phyloP scores from a whole-genome alignment of 75 land plant genomes.

The Gnetum montanum region DNA sequence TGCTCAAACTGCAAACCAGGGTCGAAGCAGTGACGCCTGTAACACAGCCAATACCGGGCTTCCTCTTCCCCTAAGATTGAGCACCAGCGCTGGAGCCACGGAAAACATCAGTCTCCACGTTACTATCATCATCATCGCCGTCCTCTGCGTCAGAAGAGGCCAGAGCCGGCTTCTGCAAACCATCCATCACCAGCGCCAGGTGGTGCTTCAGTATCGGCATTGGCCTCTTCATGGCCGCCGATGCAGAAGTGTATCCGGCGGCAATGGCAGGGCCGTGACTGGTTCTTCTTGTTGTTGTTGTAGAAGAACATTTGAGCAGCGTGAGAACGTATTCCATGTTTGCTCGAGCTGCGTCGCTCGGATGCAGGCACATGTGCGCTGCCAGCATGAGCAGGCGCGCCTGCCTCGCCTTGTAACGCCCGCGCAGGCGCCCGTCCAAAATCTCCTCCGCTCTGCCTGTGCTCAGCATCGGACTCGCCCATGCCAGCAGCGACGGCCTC shows the following conservation, averaged over 20 bases:
- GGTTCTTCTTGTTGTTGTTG: slow-evolving; percentile 1
- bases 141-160: no score
- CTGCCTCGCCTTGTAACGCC: slow-evolving; percentile 22
- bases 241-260: slow-evolving; percentile 12
- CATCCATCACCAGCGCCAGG: slow-evolving; percentile 74
- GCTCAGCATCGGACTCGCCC: slow-evolving; percentile 70
- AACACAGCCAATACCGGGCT: no score
- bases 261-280: slow-evolving; percentile 9
- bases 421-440: slow-evolving; percentile 47
- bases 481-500: slow-evolving; percentile 56
- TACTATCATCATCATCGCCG: no score
- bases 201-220: slow-evolving; percentile 38
- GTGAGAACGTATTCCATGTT: slow-evolving; percentile 39
- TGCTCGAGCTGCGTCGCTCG: slow-evolving; percentile 57
- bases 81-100: no score
- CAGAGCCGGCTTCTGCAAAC: no score
- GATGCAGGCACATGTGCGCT: slow-evolving; percentile 58
- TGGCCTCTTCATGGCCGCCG: neutral
- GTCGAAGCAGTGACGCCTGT: no score
- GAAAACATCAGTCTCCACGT: no score
- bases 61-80: no score
- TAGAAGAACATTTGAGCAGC: slow-evolving; percentile 26
- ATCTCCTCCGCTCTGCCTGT: slow-evolving; percentile 21
- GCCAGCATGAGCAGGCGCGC: slow-evolving; percentile 44
- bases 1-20: no score